A percentile compares a stretch with the other conserved stretches of the same genome.
phyloP scores from a whole-genome alignment of 2,329 filamentous ascomycete genomes.

The Nemania sp. region DNA sequence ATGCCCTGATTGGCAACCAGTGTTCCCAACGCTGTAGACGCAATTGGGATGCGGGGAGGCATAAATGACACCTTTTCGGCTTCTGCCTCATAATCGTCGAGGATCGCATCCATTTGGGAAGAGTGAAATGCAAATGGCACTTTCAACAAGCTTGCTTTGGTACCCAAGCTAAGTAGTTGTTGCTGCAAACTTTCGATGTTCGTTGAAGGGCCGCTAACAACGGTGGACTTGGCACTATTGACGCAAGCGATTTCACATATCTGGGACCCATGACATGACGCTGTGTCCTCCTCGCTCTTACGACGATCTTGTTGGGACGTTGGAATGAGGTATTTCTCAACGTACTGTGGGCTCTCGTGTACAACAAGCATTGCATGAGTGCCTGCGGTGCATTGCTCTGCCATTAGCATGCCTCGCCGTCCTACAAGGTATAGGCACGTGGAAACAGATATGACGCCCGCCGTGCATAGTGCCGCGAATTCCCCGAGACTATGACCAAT shows the following conservation, averaged over 20 bases:
- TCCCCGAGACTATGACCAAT: conserved; percentile 37
- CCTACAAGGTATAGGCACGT: conserved; percentile 28
- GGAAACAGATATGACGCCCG: conserved; percentile 25
- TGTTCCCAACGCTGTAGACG: conserved; percentile 13
- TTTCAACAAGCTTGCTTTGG: conserved; percentile 8
- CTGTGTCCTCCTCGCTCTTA: not conserved
- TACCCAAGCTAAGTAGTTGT: not conserved
- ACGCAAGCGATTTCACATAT: conserved; percentile 30
- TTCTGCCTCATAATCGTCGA: conserved; percentile 20
- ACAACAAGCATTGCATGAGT: conserved; percentile 30
- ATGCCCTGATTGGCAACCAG: conserved; percentile 5
- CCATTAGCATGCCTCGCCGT: conserved; percentile 13
- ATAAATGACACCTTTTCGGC: conserved; percentile 17
- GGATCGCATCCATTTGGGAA: conserved; percentile 30
- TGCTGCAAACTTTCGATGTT: conserved; percentile 18
- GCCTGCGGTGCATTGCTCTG: conserved; percentile 11
- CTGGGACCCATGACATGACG: not conserved
- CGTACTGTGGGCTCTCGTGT: conserved; percentile 5
- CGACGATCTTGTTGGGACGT: not conserved
- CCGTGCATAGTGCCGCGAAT: conserved; percentile 31
- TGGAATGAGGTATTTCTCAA: conserved; percentile 6
- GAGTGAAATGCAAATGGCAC: conserved; percentile 35
- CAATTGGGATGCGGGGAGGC: conserved; percentile 25
- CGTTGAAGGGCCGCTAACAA: conserved; percentile 21
- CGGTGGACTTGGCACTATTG: conserved; percentile 28